Evolutionary conservation across 108 stramenopile species (phyloP).

Genomic region (Nannochloropsis granulata): DNA sequence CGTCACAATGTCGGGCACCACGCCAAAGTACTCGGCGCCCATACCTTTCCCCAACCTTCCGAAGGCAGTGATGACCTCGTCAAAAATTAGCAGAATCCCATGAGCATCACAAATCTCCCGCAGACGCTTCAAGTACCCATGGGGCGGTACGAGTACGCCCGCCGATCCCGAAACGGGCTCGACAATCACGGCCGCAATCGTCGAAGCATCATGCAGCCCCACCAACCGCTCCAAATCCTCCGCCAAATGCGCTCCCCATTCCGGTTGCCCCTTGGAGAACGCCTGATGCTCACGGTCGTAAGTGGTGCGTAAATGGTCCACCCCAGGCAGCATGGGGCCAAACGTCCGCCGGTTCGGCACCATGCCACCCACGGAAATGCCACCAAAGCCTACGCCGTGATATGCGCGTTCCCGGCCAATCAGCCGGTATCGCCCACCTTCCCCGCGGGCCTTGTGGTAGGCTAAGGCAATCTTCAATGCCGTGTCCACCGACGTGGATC

Average conservation of each 20-base stretch:
- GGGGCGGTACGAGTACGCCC: constrained; percentile 1
- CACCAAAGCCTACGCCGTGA: constrained; percentile 7
- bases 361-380: constrained; percentile 6
- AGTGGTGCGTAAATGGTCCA: background rate
- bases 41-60: constrained; percentile 1
- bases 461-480: constrained; percentile 5
- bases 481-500: constrained; percentile 5
- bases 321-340: background rate
- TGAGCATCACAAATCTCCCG: constrained; percentile 10
- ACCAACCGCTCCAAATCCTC: constrained; percentile 1
- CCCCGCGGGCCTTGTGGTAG: background rate
- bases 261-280: background rate
- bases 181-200: constrained; percentile 1
- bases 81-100: constrained; percentile 2
- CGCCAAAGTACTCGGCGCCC: background rate
- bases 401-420: constrained; percentile 1
- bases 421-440: background rate
- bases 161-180: constrained; percentile 7
- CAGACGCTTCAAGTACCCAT: constrained; percentile 5
- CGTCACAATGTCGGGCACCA: constrained; percentile 3
- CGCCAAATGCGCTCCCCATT: constrained; percentile 4
- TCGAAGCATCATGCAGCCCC: background rate
- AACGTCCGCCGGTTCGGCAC: background rate
- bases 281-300: background rate
- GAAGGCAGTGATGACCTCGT: constrained; percentile 20